Evolutionary conservation across 129 eudicot species (phyloP).

Genomic region (Glebionis coronaria): DNA sequence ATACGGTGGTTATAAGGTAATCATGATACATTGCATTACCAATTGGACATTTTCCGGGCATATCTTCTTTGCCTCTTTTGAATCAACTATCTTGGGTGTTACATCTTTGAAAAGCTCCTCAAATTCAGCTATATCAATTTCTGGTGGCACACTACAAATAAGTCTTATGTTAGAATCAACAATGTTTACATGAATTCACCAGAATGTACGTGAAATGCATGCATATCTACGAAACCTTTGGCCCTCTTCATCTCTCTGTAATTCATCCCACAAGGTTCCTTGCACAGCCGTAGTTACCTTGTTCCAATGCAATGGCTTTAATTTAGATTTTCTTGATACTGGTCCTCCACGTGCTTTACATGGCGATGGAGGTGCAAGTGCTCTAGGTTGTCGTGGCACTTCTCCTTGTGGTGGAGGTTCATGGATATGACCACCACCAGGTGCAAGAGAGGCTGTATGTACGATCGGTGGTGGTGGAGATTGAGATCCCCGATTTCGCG

Average conservation of each 20-base stretch:
- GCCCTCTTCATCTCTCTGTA: slow-evolving; percentile 35
- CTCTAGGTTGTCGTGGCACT: slow-evolving; percentile 47
- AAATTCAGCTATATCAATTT: slow-evolving; percentile 72
- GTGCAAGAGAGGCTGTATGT: slow-evolving; percentile 77
- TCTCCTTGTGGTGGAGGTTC: slow-evolving; percentile 46
- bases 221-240: slow-evolving; percentile 44
- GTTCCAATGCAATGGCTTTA: slow-evolving; percentile 95
- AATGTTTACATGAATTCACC: neutral
- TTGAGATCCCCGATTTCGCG: slow-evolving; percentile 20
- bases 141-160: slow-evolving; percentile 51
- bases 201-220: neutral
- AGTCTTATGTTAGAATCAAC: slow-evolving; percentile 17
- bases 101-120: slow-evolving; percentile 75
- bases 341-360: slow-evolving; percentile 35
- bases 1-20: neutral
- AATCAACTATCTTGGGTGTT: slow-evolving; percentile 41
- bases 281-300: slow-evolving; percentile 76
- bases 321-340: slow-evolving; percentile 48
- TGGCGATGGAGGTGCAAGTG: slow-evolving; percentile 33
- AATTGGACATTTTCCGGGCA: slow-evolving; percentile 74
- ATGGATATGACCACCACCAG: slow-evolving; percentile 1
- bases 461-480: slow-evolving; percentile 72
- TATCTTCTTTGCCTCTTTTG: slow-evolving; percentile 45
- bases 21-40: slow-evolving; percentile 52
- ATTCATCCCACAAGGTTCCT: slow-evolving; percentile 96